Evolutionary conservation across 106 monocot genomes (phyloP), one percentile per base, ranked within the genome.

Genomic region (Phalaenopsis equestris): DNA sequence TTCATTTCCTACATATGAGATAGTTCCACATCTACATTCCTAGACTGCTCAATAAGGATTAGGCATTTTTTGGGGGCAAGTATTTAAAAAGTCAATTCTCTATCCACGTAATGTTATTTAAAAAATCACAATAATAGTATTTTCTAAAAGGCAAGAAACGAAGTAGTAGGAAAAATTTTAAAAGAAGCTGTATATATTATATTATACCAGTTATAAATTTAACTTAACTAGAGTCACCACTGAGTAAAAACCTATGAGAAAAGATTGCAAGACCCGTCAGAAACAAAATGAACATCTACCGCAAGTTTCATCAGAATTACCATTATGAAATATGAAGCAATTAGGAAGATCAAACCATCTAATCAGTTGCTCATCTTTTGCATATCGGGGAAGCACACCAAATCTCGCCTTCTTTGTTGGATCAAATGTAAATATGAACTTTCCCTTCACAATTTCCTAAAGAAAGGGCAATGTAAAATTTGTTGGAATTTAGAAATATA

Each of bases 281-380:
- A 76, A 76, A 48, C 43, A 76, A 74, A 76, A 19, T 24, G 3
- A 21, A 16, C 47, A n/a, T 30, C 5, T 48, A 21, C 11, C 4
- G 19, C 11, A 42, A 48, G 9, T 23, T 7, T 52, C 58, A 24
- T 42, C 52, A 42, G 41, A 56, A 52, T 81, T 72, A 95, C 95
- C 95, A 82, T 93, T 95, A 65, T 95, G 95, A 67, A 95, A 95
- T 79, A 95, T 93, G 82, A 87, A 89, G 81, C 95, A 95, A 77
- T 91, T 95, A 41, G 95, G 95, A 76, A 95, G 95, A 77, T 95
- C 95, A 88, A 95, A 93, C 95, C 95, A 95, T 85, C 91, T 90
- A 58, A 95, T 95, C 23, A 83, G 87, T 36, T 41, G 82, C n/a
- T 95, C 95, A 89, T 91, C 83, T 76, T 91, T 93, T 41, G 90